A percentile compares a stretch with the other conserved stretches of the same genome.
Conservation (phyloP, 2,329 filamentous ascomycete genomes). For the Xylaria sp. region DNA sequence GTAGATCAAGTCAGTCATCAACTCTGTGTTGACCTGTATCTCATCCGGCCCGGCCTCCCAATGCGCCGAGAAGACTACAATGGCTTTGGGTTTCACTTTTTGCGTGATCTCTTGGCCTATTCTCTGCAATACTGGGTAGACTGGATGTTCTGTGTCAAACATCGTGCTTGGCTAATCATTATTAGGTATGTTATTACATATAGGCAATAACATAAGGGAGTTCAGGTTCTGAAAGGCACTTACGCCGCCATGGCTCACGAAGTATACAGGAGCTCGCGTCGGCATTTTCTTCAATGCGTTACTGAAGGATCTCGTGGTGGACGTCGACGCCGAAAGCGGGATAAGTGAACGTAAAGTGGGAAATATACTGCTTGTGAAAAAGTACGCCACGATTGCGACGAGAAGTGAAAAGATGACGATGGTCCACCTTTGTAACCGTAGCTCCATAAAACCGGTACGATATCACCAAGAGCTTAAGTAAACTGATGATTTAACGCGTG, state of each 20-base stretch:
- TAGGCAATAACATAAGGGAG: background rate
- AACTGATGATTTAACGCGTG: conserved; percentile 31
- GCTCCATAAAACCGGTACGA: conserved; percentile 25
- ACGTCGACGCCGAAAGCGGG: conserved; percentile 37
- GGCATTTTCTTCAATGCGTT: conserved; percentile 40
- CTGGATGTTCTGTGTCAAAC: conserved; percentile 75
- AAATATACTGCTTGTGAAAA: conserved; percentile 40
- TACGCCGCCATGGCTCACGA: conserved; percentile 63
- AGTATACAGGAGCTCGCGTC: conserved; percentile 57
- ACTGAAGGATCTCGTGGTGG: conserved; percentile 28
- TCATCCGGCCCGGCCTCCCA: conserved; percentile 71
- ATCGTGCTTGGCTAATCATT: conserved; percentile 68
- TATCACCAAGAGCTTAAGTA: background rate
- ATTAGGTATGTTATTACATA: background rate
- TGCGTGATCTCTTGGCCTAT: conserved; percentile 77
- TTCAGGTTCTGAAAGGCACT: conserved; percentile 38
- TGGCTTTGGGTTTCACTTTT: conserved; percentile 75
- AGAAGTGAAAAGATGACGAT: conserved; percentile 41
- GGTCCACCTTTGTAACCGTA: conserved; percentile 25
- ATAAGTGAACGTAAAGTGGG: conserved; percentile 32
- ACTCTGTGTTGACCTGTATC: conserved; percentile 74
- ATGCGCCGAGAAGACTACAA: conserved; percentile 82
- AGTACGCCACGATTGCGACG: conserved; percentile 44
- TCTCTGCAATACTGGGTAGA: conserved; percentile 70
- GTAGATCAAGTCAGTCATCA: conserved; percentile 74